Base-by-base conservation (phyloP, 1,284 basidiomycete species). In the Puccinia horiana region DNA sequence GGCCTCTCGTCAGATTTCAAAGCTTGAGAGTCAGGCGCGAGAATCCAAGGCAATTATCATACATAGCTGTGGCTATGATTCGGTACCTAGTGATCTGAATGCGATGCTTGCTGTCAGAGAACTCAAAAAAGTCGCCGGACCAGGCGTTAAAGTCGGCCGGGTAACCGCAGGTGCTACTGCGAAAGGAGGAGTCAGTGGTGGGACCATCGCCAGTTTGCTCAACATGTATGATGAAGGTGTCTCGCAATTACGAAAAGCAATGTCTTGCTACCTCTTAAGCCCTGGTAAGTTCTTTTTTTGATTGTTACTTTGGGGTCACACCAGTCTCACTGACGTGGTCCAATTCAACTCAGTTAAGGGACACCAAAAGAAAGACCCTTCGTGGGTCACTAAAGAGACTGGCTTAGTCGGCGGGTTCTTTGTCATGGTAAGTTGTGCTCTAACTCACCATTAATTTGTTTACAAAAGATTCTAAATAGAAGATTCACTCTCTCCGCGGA, bases 1-100 rank as follows among this genome's bases (percentile, higher is more conserved):
- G 78, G 78, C 56, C 18, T 42, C 35, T 23, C 52, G 42, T 44
- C 67, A 81, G 40, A 81, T 81, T 29, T 72, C 78, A 14, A 73
- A 58, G 29, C 54, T 73, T 52, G 37, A 56, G 14, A 63, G 69
- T 29, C 65, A 73, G 47, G 78, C 78, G 14, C 29, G 54, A 63
- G 49, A 72, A 49, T 32, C 32, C 29, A 83, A 84, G 37, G 82
- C 85, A 0, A 83, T 85, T 67, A 79, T 86, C 73, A 47, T 86
- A 1, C 83, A 83, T 54, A 82, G 81, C 16, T 81, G 79, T 52
- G 85, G 85, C 18, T 85, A 84, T 82, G 85, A 86, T 61, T 85
- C 84, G 44, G 83, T 86, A 20, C 85, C 85, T 29, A 83, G 82
- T 16, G 85, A 86, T 67, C 49, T 72, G 32, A 63, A 61, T 44